Percentiles rank a stretch among this genome's conserved stretches.
Evolutionary conservation across 768 basidiomycete genomes (phyloP).

Genomic region (Naganishia friedmannii): DNA sequence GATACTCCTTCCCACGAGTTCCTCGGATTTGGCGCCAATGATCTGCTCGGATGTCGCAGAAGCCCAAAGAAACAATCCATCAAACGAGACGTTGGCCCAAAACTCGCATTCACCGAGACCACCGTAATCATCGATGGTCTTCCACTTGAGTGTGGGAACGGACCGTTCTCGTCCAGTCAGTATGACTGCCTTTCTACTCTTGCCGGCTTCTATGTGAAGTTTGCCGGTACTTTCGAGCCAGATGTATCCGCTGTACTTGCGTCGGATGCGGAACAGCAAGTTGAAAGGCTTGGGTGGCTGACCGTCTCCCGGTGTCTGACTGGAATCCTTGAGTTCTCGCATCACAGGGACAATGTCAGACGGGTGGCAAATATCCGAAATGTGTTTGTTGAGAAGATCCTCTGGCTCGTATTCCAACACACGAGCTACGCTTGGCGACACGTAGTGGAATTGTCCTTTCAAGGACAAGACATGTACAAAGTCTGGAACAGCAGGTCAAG

Average conservation of each 20-base stretch:
- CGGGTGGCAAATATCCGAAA: conserved; percentile 80
- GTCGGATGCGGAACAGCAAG: conserved; percentile 76
- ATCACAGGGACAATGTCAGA: conserved; percentile 86
- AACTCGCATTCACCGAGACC: conserved; percentile 56
- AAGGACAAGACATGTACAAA: conserved; percentile 87
- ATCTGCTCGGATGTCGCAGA: conserved; percentile 47
- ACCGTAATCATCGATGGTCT: conserved; percentile 58
- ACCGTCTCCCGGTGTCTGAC: conserved; percentile 45
- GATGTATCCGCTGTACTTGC: conserved; percentile 66
- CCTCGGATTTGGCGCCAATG: conserved; percentile 45
- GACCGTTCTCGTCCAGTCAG: conserved; percentile 73
- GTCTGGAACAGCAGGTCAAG: conserved; percentile 55
- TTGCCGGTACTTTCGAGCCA: conserved; percentile 92
- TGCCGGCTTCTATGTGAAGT: conserved; percentile 85
- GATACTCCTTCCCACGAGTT: conserved; percentile 52
- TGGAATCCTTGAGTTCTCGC: conserved; percentile 73
- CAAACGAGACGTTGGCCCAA: conserved; percentile 54
- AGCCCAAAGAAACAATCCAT: conserved; percentile 53
- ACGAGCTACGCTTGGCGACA: conserved; percentile 72
- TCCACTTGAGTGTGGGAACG: conserved; percentile 67
- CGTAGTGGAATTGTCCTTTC: conserved; percentile 88
- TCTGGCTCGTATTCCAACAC: conserved; percentile 82
- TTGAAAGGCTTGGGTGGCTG: conserved; percentile 60
- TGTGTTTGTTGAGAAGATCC: conserved; percentile 73
- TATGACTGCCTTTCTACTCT: conserved; percentile 90